Conservation (phyloP, 306 rosid species). For the Malus orientalis region DNA sequence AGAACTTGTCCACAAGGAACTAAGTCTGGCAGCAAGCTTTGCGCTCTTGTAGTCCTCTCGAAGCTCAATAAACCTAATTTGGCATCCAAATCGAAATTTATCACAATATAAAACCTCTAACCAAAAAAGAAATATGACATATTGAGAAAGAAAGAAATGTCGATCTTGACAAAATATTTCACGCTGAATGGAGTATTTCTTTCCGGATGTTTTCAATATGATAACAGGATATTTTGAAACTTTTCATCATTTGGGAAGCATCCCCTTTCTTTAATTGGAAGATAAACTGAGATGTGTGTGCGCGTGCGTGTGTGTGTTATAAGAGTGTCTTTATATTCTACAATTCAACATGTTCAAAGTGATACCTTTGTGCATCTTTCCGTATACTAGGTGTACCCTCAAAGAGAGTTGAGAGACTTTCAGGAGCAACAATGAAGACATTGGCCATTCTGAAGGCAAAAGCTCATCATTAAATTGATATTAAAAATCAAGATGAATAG, state of each 20-base stretch:
- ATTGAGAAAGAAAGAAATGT: neutral
- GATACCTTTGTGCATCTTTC: conserved; percentile 89
- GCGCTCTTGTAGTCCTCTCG: conserved; percentile 97
- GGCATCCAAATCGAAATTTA: conserved; percentile 18
- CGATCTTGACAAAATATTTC: neutral
- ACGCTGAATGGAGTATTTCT: neutral
- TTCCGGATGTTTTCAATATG: neutral
- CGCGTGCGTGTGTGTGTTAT: neutral
- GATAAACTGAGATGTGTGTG: neutral
- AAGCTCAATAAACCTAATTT: conserved; percentile 78
- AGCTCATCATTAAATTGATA: conserved; percentile 19
- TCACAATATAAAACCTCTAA: conserved; percentile 9
- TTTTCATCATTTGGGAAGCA: neutral
- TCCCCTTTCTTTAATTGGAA: neutral
- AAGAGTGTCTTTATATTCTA: neutral
- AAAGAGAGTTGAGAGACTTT: conserved; percentile 83
- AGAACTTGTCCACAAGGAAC: conserved; percentile 73
- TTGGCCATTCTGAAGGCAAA: conserved; percentile 75
- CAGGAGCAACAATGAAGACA: conserved; percentile 98
- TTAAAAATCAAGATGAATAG: neutral
- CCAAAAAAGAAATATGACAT: no score
- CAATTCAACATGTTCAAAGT: neutral
- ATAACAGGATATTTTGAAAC: neutral
- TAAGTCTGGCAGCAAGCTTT: conserved; percentile 76
- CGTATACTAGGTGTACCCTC: conserved; percentile 98